Evolutionary conservation across 1,284 basidiomycete species (phyloP).

Genomic region (Cryptococcus sp.): DNA sequence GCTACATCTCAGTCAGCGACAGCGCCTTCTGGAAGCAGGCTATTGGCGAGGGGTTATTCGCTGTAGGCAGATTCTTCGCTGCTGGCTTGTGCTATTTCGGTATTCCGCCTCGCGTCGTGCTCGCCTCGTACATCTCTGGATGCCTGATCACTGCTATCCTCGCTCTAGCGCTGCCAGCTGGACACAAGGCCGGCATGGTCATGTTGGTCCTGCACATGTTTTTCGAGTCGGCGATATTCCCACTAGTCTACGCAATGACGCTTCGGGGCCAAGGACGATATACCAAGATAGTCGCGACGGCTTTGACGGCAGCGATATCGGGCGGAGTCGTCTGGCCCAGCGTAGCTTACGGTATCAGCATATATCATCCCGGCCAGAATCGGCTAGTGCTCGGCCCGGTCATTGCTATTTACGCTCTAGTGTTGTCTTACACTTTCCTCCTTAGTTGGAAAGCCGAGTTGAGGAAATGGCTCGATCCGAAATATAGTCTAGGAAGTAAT

Average conservation of each 20-base stretch:
- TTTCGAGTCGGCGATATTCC: slow-evolving; percentile 51
- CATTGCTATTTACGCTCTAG: too few relatives aligned
- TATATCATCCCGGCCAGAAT: slow-evolving; percentile 11
- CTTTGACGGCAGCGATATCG: slow-evolving; percentile 34
- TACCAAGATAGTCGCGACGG: slow-evolving; percentile 41
- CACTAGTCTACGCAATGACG: slow-evolving; percentile 46
- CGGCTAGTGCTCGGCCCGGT: slow-evolving; percentile 21
- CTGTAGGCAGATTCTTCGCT: slow-evolving; percentile 41
- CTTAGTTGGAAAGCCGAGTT: too few relatives aligned
- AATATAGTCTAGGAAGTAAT: too few relatives aligned
- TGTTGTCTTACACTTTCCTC: too few relatives aligned
- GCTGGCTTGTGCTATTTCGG: slow-evolving; percentile 38
- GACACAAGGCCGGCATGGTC: slow-evolving; percentile 26
- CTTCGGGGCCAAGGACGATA: slow-evolving; percentile 43
- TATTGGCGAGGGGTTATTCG: slow-evolving; percentile 40
- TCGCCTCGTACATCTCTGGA: slow-evolving; percentile 36
- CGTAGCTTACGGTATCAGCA: slow-evolving; percentile 31
- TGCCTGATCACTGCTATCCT: slow-evolving; percentile 39
- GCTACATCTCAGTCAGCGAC: slow-evolving; percentile 22
- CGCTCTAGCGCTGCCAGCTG: slow-evolving; percentile 28
- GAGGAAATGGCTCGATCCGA: too few relatives aligned
- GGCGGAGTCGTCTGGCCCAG: slow-evolving; percentile 39
- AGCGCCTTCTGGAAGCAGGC: slow-evolving; percentile 31
- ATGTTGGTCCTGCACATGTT: slow-evolving; percentile 41
- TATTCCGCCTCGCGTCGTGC: slow-evolving; percentile 41